A percentile compares a stretch with the other conserved stretches of the same genome.
Conservation (phyloP, 805 yeast species). For the Grigorovia transvaalensis region DNA sequence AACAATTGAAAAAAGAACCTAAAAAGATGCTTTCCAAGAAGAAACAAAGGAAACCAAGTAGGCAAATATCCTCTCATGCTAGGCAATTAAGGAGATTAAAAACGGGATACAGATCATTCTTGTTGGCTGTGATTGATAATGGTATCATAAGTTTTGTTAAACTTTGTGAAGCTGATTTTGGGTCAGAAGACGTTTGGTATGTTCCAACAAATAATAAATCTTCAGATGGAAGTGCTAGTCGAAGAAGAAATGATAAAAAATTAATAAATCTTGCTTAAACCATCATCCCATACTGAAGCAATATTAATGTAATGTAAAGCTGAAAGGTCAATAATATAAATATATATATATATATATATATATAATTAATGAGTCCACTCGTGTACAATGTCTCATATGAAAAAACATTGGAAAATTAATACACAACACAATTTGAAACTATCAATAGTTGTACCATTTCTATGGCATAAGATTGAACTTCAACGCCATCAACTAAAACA, state of each 20-base stretch:
- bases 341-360: too few species aligned
- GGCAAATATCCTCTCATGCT: constrained; percentile 10
- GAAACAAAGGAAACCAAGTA: constrained; percentile 10
- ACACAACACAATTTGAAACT: too few species aligned
- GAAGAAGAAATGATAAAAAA: neutral
- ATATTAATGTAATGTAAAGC: too few species aligned
- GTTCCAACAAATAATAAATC: constrained; percentile 6
- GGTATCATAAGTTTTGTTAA: constrained; percentile 65
- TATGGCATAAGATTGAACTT: too few species aligned
- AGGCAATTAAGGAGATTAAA: constrained; percentile 36
- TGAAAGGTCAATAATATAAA: too few species aligned
- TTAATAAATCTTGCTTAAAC: neutral
- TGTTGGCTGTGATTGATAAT: constrained; percentile 61
- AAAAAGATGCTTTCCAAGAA: neutral
- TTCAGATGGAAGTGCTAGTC: neutral
- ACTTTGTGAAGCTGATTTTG: constrained; percentile 41
- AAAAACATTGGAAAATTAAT: too few species aligned
- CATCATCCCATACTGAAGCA: constrained; percentile 19
- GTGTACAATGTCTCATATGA: too few species aligned
- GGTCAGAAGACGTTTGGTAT: constrained; percentile 28
- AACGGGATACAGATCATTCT: constrained; percentile 41
- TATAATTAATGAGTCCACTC: too few species aligned
- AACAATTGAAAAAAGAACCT: constrained; percentile 1
- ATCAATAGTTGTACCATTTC: too few species aligned
- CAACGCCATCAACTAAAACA: neutral